Percentiles rank a stretch among this genome's conserved stretches.
phyloP scores from a whole-genome alignment of 164 flowering plant species.

The Magnolia changhungtana region DNA sequence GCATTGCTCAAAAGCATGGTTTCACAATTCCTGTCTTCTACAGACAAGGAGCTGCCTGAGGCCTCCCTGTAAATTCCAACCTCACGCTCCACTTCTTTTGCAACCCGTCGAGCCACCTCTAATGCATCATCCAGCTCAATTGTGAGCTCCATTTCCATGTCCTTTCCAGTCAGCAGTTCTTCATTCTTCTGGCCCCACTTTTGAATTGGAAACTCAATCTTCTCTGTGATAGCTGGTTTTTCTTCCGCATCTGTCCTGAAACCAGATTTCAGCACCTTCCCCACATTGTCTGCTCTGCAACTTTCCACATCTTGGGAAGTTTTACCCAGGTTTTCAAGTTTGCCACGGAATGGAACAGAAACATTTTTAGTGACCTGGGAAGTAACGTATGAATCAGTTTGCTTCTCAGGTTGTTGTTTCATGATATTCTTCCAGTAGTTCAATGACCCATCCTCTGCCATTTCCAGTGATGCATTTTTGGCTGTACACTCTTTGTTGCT shows the following conservation, averaged over 20 bases:
- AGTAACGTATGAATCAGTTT: not conserved
- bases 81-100: conserved; percentile 12
- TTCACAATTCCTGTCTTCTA: conserved; percentile 3
- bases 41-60: conserved; percentile 6
- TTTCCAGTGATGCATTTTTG: not conserved
- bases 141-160: conserved; percentile 6
- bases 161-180: not conserved
- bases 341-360: not conserved
- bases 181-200: conserved; percentile 6
- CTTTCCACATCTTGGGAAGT: conserved; percentile 7
- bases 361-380: not conserved
- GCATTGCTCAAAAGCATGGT: conserved; percentile 3
- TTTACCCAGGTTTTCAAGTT: not conserved
- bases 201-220: not conserved
- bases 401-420: conserved; percentile 2
- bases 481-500: not conserved
- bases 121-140: conserved; percentile 12
- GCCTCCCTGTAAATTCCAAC: conserved; percentile 14
- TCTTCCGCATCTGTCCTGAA: not conserved
- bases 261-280: not conserved
- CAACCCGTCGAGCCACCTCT: conserved; percentile 14
- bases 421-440: conserved; percentile 11
- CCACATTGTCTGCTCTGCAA: not conserved
- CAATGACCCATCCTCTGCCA: conserved; percentile 7
- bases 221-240: not conserved